These are phyloP conservation scores for Nemania sp. DNA, from an alignment of 2,329 filamentous ascomycete species.

Conservation along the genomic window DNA sequence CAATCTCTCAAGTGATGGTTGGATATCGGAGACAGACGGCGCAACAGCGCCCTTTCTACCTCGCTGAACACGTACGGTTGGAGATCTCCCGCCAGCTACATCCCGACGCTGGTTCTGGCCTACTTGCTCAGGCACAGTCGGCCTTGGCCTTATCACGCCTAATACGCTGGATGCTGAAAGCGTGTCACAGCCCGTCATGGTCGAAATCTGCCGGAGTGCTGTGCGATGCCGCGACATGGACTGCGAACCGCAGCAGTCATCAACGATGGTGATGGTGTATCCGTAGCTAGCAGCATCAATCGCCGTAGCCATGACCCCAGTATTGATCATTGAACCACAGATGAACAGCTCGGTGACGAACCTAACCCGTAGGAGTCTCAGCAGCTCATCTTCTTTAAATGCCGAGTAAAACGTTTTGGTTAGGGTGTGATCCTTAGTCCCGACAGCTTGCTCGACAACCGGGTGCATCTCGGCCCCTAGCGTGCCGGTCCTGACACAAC, in stretches of 20 bases:
- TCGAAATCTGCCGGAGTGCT: constrained; percentile 77
- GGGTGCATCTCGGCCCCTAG: constrained; percentile 60
- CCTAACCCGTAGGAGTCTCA: constrained; percentile 82
- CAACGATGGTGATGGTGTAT: constrained; percentile 84
- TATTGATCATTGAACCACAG: constrained; percentile 86
- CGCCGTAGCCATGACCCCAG: constrained; percentile 91
- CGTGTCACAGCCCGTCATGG: constrained; percentile 79
- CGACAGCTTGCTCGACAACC: constrained; percentile 58
- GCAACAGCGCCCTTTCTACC: constrained; percentile 42
- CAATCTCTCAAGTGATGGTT: constrained; percentile 53
- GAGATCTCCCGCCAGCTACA: constrained; percentile 40
- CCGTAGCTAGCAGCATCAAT: constrained; percentile 91
- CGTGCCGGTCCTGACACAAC: constrained; percentile 60
- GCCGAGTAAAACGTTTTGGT: constrained; percentile 89
- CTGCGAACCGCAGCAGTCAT: constrained; percentile 89
- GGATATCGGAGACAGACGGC: constrained; percentile 45
- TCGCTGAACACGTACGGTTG: constrained; percentile 48
- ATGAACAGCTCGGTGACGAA: constrained; percentile 91
- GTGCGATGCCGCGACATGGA: constrained; percentile 75
- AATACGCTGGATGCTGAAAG: constrained; percentile 71
- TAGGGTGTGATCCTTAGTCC: constrained; percentile 62
- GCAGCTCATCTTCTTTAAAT: constrained; percentile 78
- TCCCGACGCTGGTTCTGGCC: constrained; percentile 34
- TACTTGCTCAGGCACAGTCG: constrained; percentile 38
- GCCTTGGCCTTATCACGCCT: constrained; percentile 47